A percentile compares a stretch with the other conserved stretches of the same genome.
Evolutionary conservation across 1,284 basidiomycete species (phyloP).

Genomic region (Microbotryomycetes sp.): DNA sequence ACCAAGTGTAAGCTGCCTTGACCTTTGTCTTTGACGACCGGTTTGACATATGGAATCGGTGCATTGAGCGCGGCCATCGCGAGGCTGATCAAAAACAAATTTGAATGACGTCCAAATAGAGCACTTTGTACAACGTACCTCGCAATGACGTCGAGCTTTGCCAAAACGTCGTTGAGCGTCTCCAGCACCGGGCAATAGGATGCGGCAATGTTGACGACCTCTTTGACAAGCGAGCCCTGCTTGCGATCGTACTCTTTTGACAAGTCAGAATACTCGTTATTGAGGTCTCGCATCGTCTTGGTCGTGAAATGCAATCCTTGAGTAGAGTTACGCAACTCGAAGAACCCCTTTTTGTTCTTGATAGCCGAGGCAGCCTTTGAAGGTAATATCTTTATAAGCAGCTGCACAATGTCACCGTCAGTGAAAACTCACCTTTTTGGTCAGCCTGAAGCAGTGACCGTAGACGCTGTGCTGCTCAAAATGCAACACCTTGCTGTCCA

Average conservation of each 20-base stretch:
- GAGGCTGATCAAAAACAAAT: constrained; percentile 51
- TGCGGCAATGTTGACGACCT: constrained; percentile 81
- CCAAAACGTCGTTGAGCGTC: constrained; percentile 75
- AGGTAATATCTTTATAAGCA: no score
- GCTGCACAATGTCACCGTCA: no score
- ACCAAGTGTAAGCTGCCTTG: constrained; percentile 65
- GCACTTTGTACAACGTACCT: constrained; percentile 49
- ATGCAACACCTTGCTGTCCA: constrained; percentile 85
- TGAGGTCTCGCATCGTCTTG: constrained; percentile 58
- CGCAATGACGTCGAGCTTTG: constrained; percentile 84
- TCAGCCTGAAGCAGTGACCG: constrained; percentile 88
- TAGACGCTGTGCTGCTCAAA: constrained; percentile 86
- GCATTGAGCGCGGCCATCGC: constrained; percentile 84
- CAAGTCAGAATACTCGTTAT: constrained; percentile 65
- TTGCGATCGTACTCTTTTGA: constrained; percentile 64
- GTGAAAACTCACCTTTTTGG: constrained; percentile 57
- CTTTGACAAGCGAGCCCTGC: constrained; percentile 79
- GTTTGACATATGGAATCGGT: constrained; percentile 79
- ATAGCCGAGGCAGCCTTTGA: constrained; percentile 74
- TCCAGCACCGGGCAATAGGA: constrained; percentile 86
- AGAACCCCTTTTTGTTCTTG: constrained; percentile 62
- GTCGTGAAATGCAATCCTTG: constrained; percentile 92
- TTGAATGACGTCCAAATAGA: neutral
- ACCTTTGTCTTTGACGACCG: constrained; percentile 65
- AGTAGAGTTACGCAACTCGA: constrained; percentile 79